phyloP scores from a whole-genome alignment of 2,329 filamentous ascomycete genomes.

The Coniella vitis region DNA sequence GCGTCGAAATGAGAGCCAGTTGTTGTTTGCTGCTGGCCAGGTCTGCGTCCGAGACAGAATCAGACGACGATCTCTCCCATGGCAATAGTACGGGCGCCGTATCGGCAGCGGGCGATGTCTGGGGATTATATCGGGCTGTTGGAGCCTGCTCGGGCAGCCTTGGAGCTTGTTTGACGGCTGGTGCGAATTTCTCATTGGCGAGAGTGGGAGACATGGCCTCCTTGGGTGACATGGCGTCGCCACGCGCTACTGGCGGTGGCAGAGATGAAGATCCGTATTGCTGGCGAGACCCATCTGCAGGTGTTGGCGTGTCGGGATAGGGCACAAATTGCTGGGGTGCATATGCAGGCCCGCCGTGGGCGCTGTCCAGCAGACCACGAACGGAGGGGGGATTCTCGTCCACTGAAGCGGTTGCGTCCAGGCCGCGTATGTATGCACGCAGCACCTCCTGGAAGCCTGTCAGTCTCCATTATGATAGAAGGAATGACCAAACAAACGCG shows the following conservation, averaged over 20 bases:
- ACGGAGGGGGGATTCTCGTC: conserved; percentile 42
- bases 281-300: conserved; percentile 14
- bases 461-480: background rate
- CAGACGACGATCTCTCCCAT: conserved; percentile 31
- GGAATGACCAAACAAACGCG: too few species aligned
- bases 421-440: conserved; percentile 53
- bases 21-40: conserved; percentile 25
- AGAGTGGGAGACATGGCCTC: conserved; percentile 29
- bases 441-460: conserved; percentile 43
- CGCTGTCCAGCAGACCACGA: conserved; percentile 45
- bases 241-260: conserved; percentile 17
- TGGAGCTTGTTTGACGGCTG: conserved; percentile 32
- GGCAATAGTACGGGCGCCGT: conserved; percentile 22
- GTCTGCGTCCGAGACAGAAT: conserved; percentile 29
- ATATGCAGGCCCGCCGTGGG: conserved; percentile 11
- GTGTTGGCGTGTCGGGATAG: conserved; percentile 21
- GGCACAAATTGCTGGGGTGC: conserved; percentile 21
- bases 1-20: conserved; percentile 46
- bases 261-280: conserved; percentile 11
- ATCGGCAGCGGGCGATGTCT: conserved; percentile 1
- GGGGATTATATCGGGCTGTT: conserved; percentile 9
- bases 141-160: conserved; percentile 24
- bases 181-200: conserved; percentile 36
- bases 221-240: conserved; percentile 24
- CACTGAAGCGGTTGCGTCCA: conserved; percentile 42